A percentile compares a stretch with the other conserved stretches of the same genome.
These are phyloP conservation scores for Poa pratensis DNA, from an alignment of 176 grass and related monocot species.

Conservation along the genomic window DNA sequence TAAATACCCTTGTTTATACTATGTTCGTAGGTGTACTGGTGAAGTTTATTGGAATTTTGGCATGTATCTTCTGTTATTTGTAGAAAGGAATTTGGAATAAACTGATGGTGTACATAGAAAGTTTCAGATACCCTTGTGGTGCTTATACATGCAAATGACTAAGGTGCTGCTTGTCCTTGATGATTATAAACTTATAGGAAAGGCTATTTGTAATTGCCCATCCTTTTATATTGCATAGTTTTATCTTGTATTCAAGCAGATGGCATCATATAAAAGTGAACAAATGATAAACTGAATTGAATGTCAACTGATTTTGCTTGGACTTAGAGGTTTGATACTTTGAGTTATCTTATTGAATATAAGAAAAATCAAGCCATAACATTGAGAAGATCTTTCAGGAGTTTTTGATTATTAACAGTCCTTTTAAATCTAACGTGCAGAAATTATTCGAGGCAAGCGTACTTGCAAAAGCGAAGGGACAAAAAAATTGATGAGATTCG, in stretches of 20 bases:
- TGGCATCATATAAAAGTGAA: background rate
- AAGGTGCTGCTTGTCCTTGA: background rate
- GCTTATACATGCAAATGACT: constrained; percentile 29
- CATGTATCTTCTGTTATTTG: background rate
- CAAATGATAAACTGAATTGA: constrained; percentile 1
- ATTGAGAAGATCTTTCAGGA: constrained; percentile 13
- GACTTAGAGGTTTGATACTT: constrained; percentile 18
- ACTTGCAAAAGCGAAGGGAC: constrained; percentile 85
- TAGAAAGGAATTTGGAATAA: constrained; percentile 7
- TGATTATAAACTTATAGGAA: background rate
- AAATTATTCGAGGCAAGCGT: constrained; percentile 86
- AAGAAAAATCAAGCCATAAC: background rate
- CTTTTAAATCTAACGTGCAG: constrained; percentile 50
- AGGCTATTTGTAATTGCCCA: background rate
- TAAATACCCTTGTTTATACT: constrained; percentile 3
- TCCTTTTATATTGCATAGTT: constrained; percentile 2
- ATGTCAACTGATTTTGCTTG: constrained; percentile 24
- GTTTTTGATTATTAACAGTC: constrained; percentile 7
- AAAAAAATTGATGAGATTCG: constrained; percentile 90
- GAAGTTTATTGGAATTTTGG: constrained; percentile 5
- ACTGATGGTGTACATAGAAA: constrained; percentile 2
- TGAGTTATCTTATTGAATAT: background rate
- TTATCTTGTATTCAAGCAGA: constrained; percentile 28
- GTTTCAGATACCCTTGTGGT: background rate
- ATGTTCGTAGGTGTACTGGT: background rate